A percentile compares a stretch with the other conserved stretches of the same genome.
These are phyloP conservation scores for Phytophthora sp. DNA, from an alignment of 352 stramenopile genomes.

Conservation along the genomic window DNA sequence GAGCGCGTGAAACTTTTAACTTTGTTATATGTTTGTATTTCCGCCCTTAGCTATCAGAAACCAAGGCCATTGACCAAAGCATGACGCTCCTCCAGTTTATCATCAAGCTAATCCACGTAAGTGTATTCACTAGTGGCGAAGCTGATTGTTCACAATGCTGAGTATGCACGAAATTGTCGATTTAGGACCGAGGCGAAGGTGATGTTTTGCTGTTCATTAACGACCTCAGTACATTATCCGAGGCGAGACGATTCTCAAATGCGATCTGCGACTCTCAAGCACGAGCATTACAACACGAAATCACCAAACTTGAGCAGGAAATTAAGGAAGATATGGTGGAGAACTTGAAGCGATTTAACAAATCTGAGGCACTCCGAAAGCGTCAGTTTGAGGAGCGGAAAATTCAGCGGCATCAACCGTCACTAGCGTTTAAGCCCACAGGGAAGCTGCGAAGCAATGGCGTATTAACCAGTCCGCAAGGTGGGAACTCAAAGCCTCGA, in stretches of 20 bases:
- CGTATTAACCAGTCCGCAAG: background rate
- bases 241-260: conserved; percentile 78
- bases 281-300: conserved; percentile 53
- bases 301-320: conserved; percentile 62
- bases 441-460: background rate
- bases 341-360: conserved; percentile 62
- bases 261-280: conserved; percentile 67
- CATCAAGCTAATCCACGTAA: conserved; percentile 77
- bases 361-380: conserved; percentile 46
- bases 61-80: conserved; percentile 78
- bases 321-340: conserved; percentile 77
- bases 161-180: background rate
- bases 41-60: conserved; percentile 67
- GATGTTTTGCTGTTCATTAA: conserved; percentile 74
- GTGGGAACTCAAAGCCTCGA: conserved; percentile 14
- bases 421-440: background rate
- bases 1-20: background rate
- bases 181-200: conserved; percentile 70
- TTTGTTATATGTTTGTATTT: background rate
- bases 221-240: conserved; percentile 54
- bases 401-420: conserved; percentile 4
- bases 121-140: conserved; percentile 14
- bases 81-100: conserved; percentile 83
- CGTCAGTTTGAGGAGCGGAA: conserved; percentile 37
- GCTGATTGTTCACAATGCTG: conserved; percentile 2